Evolutionary conservation across 2,329 filamentous ascomycete genomes (phyloP), one percentile per base, ranked within the genome.

Genomic region (Colletotrichum shisoi): DNA sequence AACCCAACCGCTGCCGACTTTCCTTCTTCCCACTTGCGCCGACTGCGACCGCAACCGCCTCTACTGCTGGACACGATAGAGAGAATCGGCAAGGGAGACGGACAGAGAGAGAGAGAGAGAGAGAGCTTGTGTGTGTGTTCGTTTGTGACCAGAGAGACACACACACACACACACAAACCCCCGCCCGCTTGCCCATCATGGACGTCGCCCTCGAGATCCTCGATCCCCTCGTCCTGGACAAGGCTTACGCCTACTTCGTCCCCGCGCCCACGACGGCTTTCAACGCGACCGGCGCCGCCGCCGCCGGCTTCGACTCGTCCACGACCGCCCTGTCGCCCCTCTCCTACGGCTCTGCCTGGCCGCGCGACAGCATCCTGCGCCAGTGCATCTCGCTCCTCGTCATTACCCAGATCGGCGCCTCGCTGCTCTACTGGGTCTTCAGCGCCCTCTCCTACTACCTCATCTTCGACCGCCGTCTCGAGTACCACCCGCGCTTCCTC

Each of bases 371-470:
- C 72, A 75, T 81, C 61, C 71, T 75, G 45, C 79, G 79, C 59
- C 79, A 81, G 62, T 69, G 71, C 71, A 71, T 75, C 57, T 80
- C 79, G 0, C 74, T 81, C 57, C 71, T 81, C 12, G 57, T 78
- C 69, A 70, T 81, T 59, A 79, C 79, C 24, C 76, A 78, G 69
- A 60, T 80, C 39, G 79, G 79, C 63, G 79, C 78, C 15, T 58
- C 60, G 12, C 72, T 76, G 60, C 63, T 66, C 39, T 93, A 93
- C 82, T 91, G 90, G 75, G 71, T 89, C 70, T 91, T 87, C 75
- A 88, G 90, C 27, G 83, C 86, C 44, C 79, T 92, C 15, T 93
- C 90, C 40, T 94, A 93, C 79, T 79, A 89, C 77, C 87, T 92
- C 78, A 81, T 94, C 62, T 83, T 82, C 68, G 81, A 83, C 72